Percentiles rank a stretch among this genome's conserved stretches.
Evolutionary conservation across 2,329 filamentous ascomycete genomes (phyloP).

Genomic region (Aspergillus sp.): DNA sequence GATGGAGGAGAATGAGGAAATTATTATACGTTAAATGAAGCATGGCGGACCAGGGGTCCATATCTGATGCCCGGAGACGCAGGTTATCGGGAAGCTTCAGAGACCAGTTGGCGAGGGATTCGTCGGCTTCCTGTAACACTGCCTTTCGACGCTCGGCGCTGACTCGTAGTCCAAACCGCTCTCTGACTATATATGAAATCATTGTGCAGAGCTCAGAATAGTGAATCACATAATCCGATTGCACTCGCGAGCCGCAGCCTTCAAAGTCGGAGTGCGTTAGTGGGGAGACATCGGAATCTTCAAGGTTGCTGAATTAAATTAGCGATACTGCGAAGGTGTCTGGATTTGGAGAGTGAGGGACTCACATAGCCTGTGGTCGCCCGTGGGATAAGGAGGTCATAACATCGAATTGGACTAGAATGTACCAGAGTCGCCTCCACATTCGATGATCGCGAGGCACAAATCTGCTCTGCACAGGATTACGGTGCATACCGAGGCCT

Average conservation of each 20-base stretch:
- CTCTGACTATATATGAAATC: slow-evolving; percentile 46
- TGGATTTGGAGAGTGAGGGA: not conserved
- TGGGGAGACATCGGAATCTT: slow-evolving; percentile 52
- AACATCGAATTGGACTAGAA: slow-evolving; percentile 45
- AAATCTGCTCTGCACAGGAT: slow-evolving; percentile 41
- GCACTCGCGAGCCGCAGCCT: slow-evolving; percentile 45
- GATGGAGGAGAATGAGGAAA: slow-evolving; percentile 46
- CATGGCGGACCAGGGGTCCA: slow-evolving; percentile 45
- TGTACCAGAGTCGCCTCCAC: slow-evolving; percentile 46
- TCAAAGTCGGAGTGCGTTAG: slow-evolving; percentile 48
- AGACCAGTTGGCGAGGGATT: slow-evolving; percentile 43
- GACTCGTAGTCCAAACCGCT: slow-evolving; percentile 42
- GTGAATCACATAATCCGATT: slow-evolving; percentile 47
- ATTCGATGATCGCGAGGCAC: slow-evolving; percentile 42
- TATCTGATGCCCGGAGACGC: slow-evolving; percentile 40
- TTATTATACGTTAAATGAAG: slow-evolving; percentile 48
- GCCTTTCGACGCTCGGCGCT: slow-evolving; percentile 41
- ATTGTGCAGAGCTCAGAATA: slow-evolving; percentile 53
- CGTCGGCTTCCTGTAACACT: slow-evolving; percentile 41
- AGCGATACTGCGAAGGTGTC: not conserved
- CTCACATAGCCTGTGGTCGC: slow-evolving; percentile 52
- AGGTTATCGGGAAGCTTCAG: slow-evolving; percentile 41
- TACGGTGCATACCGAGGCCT: slow-evolving; percentile 55
- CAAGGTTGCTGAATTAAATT: slow-evolving; percentile 37
- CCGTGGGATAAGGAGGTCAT: slow-evolving; percentile 49